Percentiles rank a stretch among this genome's conserved stretches.
Conservation (phyloP, 2,329 filamentous ascomycete species). For the Cladosporium sp. region DNA sequence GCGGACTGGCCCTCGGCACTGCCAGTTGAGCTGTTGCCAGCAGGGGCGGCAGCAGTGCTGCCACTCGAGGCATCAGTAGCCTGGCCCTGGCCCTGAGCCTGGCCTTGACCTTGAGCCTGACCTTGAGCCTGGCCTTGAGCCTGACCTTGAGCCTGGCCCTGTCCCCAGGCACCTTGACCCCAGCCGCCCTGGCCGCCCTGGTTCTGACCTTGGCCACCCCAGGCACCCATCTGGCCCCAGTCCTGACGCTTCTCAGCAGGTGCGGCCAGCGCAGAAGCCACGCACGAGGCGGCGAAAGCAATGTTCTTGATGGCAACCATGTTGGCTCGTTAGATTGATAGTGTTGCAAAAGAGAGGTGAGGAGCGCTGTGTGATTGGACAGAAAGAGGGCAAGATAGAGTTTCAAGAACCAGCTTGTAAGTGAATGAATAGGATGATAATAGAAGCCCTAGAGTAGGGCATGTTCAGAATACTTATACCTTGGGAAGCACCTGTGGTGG, state of each 20-base stretch:
- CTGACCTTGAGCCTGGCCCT: neutral
- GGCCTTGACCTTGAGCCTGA: neutral
- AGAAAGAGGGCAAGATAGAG: neutral
- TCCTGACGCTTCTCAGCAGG: conserved; percentile 8
- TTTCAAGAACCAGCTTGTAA: conserved; percentile 12
- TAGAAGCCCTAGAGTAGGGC: conserved; percentile 10
- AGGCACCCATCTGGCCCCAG: conserved; percentile 3
- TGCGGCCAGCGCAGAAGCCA: conserved; percentile 11
- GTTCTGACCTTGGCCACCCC: neutral
- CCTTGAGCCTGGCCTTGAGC: neutral
- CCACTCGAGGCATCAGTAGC: neutral
- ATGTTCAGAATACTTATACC: conserved; percentile 8
- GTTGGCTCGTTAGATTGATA: neutral
- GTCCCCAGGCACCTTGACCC: neutral
- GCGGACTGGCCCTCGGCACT: neutral
- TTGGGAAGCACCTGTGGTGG: neutral
- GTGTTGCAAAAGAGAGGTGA: neutral
- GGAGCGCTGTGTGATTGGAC: neutral
- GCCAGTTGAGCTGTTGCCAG: neutral
- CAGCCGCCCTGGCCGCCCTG: neutral
- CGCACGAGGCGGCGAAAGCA: conserved; percentile 3
- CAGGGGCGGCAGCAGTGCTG: neutral
- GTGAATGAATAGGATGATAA: conserved; percentile 5
- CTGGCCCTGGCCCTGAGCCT: neutral
- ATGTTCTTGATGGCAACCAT: conserved; percentile 12